Evolutionary conservation across 768 basidiomycete species (phyloP).

Genomic region (Hebeloma cylindrosporum): DNA sequence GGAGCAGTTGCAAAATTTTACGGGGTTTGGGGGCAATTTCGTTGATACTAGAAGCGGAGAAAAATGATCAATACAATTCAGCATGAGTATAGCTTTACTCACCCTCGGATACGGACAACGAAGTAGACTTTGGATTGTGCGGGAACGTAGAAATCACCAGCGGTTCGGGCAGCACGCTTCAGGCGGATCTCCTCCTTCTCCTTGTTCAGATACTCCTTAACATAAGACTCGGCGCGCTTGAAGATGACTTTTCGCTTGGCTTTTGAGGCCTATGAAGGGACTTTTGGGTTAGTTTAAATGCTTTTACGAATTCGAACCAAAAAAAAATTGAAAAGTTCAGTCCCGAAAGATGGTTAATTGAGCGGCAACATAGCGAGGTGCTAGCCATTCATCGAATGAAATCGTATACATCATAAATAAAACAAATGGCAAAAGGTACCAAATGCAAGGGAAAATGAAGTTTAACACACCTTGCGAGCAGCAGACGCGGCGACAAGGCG

Average conservation of each 20-base stretch:
- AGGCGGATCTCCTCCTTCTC: constrained; percentile 97
- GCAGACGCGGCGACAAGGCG: constrained; percentile 79
- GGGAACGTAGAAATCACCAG: constrained; percentile 97
- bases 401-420: constrained; percentile 80
- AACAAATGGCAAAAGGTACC: constrained; percentile 19
- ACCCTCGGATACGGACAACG: constrained; percentile 96
- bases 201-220: constrained; percentile 90
- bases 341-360: constrained; percentile 96
- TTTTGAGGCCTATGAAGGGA: constrained; percentile 63
- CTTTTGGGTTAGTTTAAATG: constrained; percentile 8
- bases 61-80: constrained; percentile 1
- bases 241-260: constrained; percentile 97
- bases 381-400: constrained; percentile 81
- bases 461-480: constrained; percentile 79
- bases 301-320: constrained; percentile 1
- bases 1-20: constrained; percentile 98
- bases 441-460: constrained; percentile 9
- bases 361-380: constrained; percentile 66
- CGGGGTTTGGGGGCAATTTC: constrained; percentile 99
- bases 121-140: constrained; percentile 98
- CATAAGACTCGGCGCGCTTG: constrained; percentile 98
- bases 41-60: constrained; percentile 75
- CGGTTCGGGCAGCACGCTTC: constrained; percentile 86
- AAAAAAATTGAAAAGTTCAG: constrained; percentile 45
- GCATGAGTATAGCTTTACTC: constrained; percentile 31